Evolutionary conservation across 164 flowering plant genomes (phyloP), one percentile per base, ranked within the genome.

Genomic region (Stephania japonica): DNA sequence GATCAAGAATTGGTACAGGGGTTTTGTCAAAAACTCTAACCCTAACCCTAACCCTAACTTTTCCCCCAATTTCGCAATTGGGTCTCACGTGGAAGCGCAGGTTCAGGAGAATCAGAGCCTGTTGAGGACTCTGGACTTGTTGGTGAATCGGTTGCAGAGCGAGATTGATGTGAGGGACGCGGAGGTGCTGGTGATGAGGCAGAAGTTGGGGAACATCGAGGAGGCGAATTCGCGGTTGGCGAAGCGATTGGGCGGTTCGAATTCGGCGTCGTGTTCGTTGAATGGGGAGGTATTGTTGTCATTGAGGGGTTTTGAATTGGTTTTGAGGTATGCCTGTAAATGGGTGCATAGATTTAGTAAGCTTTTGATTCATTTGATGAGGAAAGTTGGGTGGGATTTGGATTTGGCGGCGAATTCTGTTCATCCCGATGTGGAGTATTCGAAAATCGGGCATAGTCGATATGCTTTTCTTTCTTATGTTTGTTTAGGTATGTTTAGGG

Each of bases 51-150:
- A 80, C 66, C 78, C 71, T 24, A 79, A 74, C 9, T 61, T 4
- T 10, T 24, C 42, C 43, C 63, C 64, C 27, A 82, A 79, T 68
- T 76, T 85, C 53, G 80, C 84, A 10, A 66, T 84, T 67, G 86
- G 85, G 75, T 91, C 96, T 23, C 85, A 83, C 43, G 75, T 84
- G 75, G 99, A 90, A 78, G 90, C 91, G 74, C 97, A 84, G 75
- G 99, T 96, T 13, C 80, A 91, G 72, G 99, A 96, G 89, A 93
- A 93, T 83, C 97, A 93, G 85, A 89, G 87, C 83, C 85, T 87
- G 80, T 85, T 96, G 8, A 81, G 98, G 49, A 78, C 85, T 32
- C 78, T 91, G 47, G 97, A 85, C 71, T 81, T 87, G 27, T 77
- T 87, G 11, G 83, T 94, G 8, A 81, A 96, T 76, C 80, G 89